Evolutionary conservation across 331 rosid genomes (phyloP).

Genomic region (Spiraea crenata): DNA sequence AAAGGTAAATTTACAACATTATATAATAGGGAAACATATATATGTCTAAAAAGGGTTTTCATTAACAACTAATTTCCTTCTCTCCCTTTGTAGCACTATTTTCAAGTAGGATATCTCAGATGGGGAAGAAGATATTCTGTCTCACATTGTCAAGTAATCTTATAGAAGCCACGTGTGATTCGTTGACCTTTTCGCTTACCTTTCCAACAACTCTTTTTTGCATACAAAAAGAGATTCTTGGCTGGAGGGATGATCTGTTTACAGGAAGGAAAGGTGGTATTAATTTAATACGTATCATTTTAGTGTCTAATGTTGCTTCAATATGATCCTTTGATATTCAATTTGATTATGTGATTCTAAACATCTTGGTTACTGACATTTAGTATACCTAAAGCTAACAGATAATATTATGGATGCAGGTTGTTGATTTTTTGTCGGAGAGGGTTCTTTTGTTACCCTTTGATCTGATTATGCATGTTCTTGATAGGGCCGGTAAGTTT

Average conservation of each 20-base stretch:
- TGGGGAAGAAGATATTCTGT: no score
- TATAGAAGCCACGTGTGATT: no score
- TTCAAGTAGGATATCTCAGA: not conserved
- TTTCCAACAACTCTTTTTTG: no score
- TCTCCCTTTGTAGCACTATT: conserved; percentile 27
- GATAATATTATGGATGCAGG: conserved; percentile 49
- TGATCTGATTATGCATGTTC: no score
- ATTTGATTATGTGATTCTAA: conserved; percentile 3
- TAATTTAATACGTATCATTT: not conserved
- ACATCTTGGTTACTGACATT: not conserved
- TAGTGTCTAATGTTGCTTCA: not conserved
- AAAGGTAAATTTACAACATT: conserved; percentile 47
- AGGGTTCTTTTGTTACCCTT: no score
- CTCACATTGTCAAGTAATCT: no score
- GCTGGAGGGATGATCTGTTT: no score
- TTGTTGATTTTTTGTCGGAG: conserved; percentile 30
- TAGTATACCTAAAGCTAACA: conserved; percentile 10
- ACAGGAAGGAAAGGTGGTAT: no score
- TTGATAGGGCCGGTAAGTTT: no score
- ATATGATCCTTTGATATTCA: not conserved
- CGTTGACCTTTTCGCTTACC: no score
- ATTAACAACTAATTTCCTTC: conserved; percentile 7
- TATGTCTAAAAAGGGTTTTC: conserved; percentile 7
- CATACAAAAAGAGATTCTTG: no score
- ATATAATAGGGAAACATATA: conserved; percentile 6